Conservation (phyloP, 1,284 basidiomycete genomes). For the Pseudozyma thailandica region DNA sequence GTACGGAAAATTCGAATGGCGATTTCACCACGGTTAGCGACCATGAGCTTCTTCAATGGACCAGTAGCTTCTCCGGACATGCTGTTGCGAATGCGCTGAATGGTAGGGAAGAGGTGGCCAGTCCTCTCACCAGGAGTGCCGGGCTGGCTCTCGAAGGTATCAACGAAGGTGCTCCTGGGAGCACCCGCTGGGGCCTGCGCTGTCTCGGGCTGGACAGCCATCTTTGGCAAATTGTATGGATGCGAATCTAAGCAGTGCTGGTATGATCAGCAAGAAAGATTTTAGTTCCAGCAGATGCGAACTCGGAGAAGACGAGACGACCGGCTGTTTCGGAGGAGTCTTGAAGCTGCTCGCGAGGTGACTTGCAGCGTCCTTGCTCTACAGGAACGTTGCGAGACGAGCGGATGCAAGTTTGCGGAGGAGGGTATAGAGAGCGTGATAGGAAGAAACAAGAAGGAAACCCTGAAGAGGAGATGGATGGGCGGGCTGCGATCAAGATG, state of each 20-base stretch:
- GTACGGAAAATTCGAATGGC: conserved; percentile 98
- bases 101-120: conserved; percentile 62
- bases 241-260: neutral
- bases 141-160: conserved; percentile 61
- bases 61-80: conserved; percentile 50
- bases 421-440: neutral
- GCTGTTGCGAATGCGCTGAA: conserved; percentile 60
- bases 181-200: conserved; percentile 51
- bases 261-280: neutral
- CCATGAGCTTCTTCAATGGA: conserved; percentile 64
- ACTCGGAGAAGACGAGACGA: neutral
- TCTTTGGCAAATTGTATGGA: conserved; percentile 9
- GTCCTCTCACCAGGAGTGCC: conserved; percentile 60
- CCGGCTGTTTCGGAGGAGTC: neutral
- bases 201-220: conserved; percentile 48
- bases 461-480: neutral
- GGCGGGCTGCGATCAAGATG: neutral
- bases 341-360: neutral
- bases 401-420: neutral
- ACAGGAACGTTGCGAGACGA: neutral
- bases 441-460: neutral
- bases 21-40: conserved; percentile 76
- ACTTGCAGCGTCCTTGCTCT: neutral
- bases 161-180: conserved; percentile 57
- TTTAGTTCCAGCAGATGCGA: neutral